Base-by-base conservation (phyloP, 352 stramenopile species). In the Pythium coloratum region DNA sequence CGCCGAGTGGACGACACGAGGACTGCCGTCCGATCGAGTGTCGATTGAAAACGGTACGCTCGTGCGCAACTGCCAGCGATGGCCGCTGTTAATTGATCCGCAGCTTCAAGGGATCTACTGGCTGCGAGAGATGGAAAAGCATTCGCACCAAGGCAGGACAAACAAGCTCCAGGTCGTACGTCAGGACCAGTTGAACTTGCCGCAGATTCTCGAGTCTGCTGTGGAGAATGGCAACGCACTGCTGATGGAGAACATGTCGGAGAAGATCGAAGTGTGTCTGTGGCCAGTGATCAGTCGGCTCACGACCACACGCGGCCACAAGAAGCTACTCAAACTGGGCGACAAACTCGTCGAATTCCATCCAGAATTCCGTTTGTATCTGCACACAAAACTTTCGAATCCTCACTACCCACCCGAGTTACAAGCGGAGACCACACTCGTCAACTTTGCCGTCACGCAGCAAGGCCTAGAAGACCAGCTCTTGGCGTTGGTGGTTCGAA, bases 311-410 rank as follows among this genome's bases (percentile, higher is more conserved):
- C 86, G 87, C 51, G 89, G 86, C 2, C 80, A 87, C 61, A 92
- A 90, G 59, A 89, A 71, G 13, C 64, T 92, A 3, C 62, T 97
- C 40, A 90, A 93, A 58, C 73, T 98, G 12, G 92, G 91, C 12
- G 91, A 97, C 59, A 94, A 97, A 42, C 67, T 97, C 12, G 74
- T 97, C 16, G 88, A 97, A 55, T 77, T 96, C 30, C 81, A 95
- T 62, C 30, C 70, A 2, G 72, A 88, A 18, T 98, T 98, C 53
- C 73, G 80, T 12, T 57, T 98, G 6, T 97, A 96, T 60, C 62
- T 98, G 7, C 93, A 98, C 66, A 98, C 93, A 1, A 98, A 97
- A 62, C 76, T 98, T 0, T 95, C 87, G n/a, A 97, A 97, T 36
- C 93, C 93, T 14, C 91, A 97, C 66, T 97, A 95, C 38, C 89